These are phyloP conservation scores for Misopates orontium DNA, from an alignment of 257 asterid species.

Conservation along the genomic window DNA sequence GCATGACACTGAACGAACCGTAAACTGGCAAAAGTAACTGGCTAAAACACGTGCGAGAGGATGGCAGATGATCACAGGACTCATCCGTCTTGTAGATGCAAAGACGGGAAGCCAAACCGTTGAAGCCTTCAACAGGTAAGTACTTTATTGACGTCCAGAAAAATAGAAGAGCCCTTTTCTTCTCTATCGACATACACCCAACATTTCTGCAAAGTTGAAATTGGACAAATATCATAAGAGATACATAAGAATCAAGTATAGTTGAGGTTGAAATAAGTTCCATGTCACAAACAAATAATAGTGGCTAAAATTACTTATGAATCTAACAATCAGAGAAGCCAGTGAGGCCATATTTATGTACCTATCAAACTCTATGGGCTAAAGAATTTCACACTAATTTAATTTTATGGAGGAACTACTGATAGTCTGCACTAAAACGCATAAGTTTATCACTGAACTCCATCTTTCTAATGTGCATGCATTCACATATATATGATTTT, in stretches of 20 bases:
- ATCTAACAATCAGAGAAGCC: background rate
- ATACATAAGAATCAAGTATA: background rate
- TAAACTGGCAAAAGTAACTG: constrained; percentile 77
- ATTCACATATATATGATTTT: too few relatives aligned
- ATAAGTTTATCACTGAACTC: background rate
- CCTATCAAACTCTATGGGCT: background rate
- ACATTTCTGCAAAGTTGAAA: constrained; percentile 53
- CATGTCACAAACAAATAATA: background rate
- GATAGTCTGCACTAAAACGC: background rate
- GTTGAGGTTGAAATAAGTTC: background rate
- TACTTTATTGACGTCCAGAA: constrained; percentile 93
- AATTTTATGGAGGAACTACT: background rate
- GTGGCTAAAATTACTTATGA: background rate
- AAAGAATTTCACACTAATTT: background rate
- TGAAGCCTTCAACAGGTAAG: constrained; percentile 82
- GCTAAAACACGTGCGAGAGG: constrained; percentile 92
- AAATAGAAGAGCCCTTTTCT: constrained; percentile 77
- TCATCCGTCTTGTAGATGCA: constrained; percentile 58
- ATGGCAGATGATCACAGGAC: constrained; percentile 63
- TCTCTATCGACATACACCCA: constrained; percentile 67
- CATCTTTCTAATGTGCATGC: too few relatives aligned
- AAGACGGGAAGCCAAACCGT: constrained; percentile 77
- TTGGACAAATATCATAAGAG: background rate
- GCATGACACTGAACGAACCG: constrained; percentile 45
- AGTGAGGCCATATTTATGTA: background rate